Conservation (phyloP, 768 basidiomycete species). For the Hortiboletus campestris region DNA sequence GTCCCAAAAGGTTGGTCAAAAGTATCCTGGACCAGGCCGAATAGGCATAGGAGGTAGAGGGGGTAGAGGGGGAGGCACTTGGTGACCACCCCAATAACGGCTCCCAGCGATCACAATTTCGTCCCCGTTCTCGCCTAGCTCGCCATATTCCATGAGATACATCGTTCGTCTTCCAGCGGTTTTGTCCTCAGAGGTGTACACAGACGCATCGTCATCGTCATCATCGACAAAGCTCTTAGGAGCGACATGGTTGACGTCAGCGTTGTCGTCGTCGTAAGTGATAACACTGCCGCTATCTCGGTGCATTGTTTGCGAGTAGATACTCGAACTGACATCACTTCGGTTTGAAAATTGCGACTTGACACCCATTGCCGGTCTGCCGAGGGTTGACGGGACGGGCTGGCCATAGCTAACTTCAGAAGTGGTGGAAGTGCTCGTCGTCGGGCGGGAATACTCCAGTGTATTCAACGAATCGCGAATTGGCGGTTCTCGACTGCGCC, state of each 20-base stretch:
- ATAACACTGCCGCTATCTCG: constrained; percentile 16
- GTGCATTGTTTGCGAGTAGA: constrained; percentile 18
- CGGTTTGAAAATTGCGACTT: constrained; percentile 22
- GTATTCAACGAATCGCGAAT: constrained; percentile 9
- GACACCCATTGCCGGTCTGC: not conserved
- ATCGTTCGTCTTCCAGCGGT: constrained; percentile 35
- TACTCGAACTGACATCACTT: constrained; percentile 16
- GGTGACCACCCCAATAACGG: constrained; percentile 19
- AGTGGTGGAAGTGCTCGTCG: constrained; percentile 17
- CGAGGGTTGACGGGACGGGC: constrained; percentile 5
- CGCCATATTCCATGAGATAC: constrained; percentile 32
- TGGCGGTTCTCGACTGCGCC: constrained; percentile 10
- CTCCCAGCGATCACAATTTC: constrained; percentile 18
- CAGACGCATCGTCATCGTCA: constrained; percentile 31
- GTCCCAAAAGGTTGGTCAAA: constrained; percentile 17
- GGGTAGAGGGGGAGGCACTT: constrained; percentile 21
- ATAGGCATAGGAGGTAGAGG: constrained; percentile 14
- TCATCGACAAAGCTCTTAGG: constrained; percentile 14
- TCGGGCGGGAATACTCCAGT: constrained; percentile 16
- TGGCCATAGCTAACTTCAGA: constrained; percentile 24
- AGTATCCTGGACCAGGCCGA: constrained; percentile 29
- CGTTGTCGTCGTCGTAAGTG: constrained; percentile 24
- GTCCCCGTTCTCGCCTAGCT: constrained; percentile 21
- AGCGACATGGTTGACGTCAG: constrained; percentile 16
- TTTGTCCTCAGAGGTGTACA: constrained; percentile 31